These are phyloP conservation scores for Lactarius tabidus DNA, from an alignment of 768 basidiomycete genomes.

Conservation along the genomic window DNA sequence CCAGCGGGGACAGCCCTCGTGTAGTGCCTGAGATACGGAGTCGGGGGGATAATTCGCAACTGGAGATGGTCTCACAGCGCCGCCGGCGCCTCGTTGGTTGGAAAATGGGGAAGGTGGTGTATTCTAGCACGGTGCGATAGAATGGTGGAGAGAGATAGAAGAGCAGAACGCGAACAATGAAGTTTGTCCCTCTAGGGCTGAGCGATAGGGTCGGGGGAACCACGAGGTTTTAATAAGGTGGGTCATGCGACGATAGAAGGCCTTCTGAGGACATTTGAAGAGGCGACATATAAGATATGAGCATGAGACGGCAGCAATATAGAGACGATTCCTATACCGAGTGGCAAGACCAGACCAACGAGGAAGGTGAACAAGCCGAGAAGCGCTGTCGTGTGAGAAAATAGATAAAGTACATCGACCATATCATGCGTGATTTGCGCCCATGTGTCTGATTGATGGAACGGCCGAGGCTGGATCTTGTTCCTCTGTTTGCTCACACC, in stretches of 20 bases:
- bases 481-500: background rate
- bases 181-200: background rate
- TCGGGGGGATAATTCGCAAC: background rate
- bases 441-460: background rate
- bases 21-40: background rate
- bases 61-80: background rate
- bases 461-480: background rate
- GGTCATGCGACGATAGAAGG: background rate
- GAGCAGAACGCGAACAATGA: background rate
- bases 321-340: background rate
- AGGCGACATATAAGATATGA: background rate
- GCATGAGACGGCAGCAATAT: background rate
- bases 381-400: background rate
- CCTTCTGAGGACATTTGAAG: background rate
- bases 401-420: background rate
- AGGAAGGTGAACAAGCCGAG: background rate
- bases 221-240: background rate
- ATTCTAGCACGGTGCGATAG: background rate
- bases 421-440: background rate
- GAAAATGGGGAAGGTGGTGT: background rate
- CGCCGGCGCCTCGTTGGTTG: background rate
- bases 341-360: background rate
- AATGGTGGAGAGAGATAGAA: background rate
- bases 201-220: background rate
- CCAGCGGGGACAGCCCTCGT: constrained; percentile 8